Evolutionary conservation across 306 rosid species (phyloP), one percentile per base, ranked within the genome.

Genomic region (Lathyrus aphaca): DNA sequence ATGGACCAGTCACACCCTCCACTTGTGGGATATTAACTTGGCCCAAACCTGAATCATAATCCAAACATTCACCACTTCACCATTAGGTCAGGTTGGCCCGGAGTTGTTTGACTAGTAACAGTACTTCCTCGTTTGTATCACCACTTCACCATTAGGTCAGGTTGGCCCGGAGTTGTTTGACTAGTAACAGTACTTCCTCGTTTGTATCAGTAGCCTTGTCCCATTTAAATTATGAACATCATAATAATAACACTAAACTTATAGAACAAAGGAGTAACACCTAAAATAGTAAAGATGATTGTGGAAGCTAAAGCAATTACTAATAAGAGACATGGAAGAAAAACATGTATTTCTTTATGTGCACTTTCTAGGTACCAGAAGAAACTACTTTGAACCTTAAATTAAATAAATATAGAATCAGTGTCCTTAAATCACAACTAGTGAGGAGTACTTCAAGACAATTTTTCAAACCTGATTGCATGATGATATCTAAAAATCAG

Each of bases 401-500:
- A 18, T 27, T 64, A 18, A 10, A 18, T n/a, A 49, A 30, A 48
- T 17, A 49, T 10, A 38, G 15, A 6, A 16, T 39, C 18, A 23
- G 18, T 48, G 1, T 48, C 5, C 50, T 32, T 61, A 43, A 43
- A 69, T 18, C 64, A 61, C n/a, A 37, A 38, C 32, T 46, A 25
- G 3, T 37, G 21, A 46, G 53, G 58, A 57, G 40, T 15, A 12
- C 9, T 21, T 59, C 37, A 39, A 43, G 32, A 56, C 38, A 68
- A 67, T 43, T 10, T 62, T 29, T 57, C 17, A 53, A 66, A 61
- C 37, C 38, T 39, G 17, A 25, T 9, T 32, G 48, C 44, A 17
- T 3, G 18, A 42, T 43, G 45, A 73, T 69, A 62, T 16, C 30
- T 16, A 15, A 70, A 70, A 64, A 49, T 68, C 32, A 67, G 68